A percentile compares a stretch with the other conserved stretches of the same genome.
These are phyloP conservation scores for Xanthoceras sorbifolium DNA, from an alignment of 345 rosid genomes.

Conservation along the genomic window DNA sequence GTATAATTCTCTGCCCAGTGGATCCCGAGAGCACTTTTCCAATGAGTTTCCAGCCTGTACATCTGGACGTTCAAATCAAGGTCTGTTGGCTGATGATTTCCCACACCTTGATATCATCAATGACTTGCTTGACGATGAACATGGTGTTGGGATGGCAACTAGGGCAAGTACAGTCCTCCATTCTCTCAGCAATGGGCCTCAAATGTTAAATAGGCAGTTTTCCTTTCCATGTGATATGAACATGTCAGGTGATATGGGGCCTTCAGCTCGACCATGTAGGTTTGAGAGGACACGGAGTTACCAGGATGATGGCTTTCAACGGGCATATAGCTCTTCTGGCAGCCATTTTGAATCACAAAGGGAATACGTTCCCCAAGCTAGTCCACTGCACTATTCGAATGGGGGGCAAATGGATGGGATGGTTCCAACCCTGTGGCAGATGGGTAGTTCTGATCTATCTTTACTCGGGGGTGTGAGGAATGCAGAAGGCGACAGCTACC, in stretches of 20 bases:
- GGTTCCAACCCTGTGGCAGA: constrained; percentile 61
- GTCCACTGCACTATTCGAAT: constrained; percentile 43
- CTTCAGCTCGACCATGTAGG: constrained; percentile 52
- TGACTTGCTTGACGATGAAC: constrained; percentile 87
- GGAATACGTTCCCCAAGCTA: constrained; percentile 57
- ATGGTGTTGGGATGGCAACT: constrained; percentile 40
- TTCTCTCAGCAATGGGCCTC: constrained; percentile 41
- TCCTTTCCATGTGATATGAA: constrained; percentile 57
- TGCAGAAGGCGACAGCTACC: constrained; percentile 51
- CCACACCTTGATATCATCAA: constrained; percentile 96
- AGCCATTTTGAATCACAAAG: constrained; percentile 40
- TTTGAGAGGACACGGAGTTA: constrained; percentile 61
- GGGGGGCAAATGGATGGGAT: constrained; percentile 67
- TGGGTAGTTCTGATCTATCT: constrained; percentile 60
- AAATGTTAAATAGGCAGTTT: constrained; percentile 47
- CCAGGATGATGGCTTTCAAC: constrained; percentile 51
- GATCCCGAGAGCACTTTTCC: constrained; percentile 37
- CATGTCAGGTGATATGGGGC: constrained; percentile 39
- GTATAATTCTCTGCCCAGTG: constrained; percentile 28
- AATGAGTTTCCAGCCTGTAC: constrained; percentile 44
- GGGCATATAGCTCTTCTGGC: constrained; percentile 42
- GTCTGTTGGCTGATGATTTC: constrained; percentile 66
- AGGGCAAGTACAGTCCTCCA: constrained; percentile 37
- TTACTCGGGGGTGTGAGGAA: constrained; percentile 56
- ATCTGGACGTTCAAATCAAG: constrained; percentile 56